These are phyloP conservation scores for Tetrahymena thermophila DNA, from an alignment of 73 alveolate genomes.

Conservation along the genomic window DNA sequence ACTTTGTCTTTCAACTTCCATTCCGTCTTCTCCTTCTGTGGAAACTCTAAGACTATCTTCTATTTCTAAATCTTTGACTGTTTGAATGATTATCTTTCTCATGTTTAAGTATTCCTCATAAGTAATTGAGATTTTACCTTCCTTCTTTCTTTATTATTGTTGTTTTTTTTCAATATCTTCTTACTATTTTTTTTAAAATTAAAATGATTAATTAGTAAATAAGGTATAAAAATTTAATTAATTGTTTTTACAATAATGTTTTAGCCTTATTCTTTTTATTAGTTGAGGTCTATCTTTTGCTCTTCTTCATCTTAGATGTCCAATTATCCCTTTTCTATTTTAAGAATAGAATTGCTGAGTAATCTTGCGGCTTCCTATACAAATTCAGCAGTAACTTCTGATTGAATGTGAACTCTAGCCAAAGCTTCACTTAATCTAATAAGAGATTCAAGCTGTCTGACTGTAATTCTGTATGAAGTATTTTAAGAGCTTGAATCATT, in stretches of 20 bases:
- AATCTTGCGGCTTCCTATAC: conserved; percentile 89
- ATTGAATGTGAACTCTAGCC: conserved; percentile 88
- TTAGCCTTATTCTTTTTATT: neutral
- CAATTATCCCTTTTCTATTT: conserved; percentile 41
- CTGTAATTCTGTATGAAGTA: conserved; percentile 94
- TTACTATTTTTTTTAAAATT: neutral
- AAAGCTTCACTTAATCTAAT: conserved; percentile 92
- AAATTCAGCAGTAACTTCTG: conserved; percentile 63
- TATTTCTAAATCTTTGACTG: neutral
- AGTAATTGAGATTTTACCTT: neutral
- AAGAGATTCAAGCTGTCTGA: conserved; percentile 94
- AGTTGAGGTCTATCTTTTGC: neutral
- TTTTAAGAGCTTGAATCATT: conserved; percentile 71
- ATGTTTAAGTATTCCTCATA: neutral
- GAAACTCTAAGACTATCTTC: neutral
- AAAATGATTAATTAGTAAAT: neutral
- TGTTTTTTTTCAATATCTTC: neutral
- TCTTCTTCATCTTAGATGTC: neutral
- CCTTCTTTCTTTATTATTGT: neutral
- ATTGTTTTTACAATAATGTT: neutral
- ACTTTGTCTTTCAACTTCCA: neutral
- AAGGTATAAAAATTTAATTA: neutral
- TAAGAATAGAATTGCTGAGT: conserved; percentile 70
- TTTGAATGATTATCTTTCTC: neutral
- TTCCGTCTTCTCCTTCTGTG: neutral